Base-by-base conservation (phyloP, 495 filamentous ascomycete species). In the Hypoxylon fragiforme region DNA sequence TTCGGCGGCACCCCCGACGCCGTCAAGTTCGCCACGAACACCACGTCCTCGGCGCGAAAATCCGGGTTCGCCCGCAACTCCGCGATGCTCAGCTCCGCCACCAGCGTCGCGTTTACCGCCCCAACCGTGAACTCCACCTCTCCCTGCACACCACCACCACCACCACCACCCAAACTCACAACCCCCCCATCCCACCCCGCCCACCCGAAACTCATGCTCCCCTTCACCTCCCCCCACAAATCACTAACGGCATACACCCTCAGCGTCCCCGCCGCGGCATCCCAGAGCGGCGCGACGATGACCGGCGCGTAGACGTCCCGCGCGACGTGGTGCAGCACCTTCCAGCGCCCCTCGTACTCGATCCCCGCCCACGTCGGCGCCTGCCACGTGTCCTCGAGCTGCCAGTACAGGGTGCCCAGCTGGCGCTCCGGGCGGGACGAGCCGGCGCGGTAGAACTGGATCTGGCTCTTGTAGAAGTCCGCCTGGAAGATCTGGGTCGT, bases 311-410 rank as follows among this genome's bases (percentile, higher is more conserved):
- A 88, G 35, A 85, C 77, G 40, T 87, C 83, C 44, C 78, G 79
- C 1, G 78, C 79, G 0, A 73, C 69, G 32, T 86, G 81, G 54
- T 87, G 83, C 19, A 87, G 70, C 3, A 84, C 75, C 59, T 88
- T 87, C 83, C 83, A 86, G 3, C 85, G 73, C 1, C 84, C 84
- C 51, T 79, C 77, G 42, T 81, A 84, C 67, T 85, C 83, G 39
- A 85, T 82, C 0, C 81, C 71, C 49, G 85, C 81, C 84, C 84
- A 88, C 0, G 83, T 81, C 0, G 84, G 84, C 6, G 83, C 84
- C 60, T 84, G 81, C 84, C 84, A 87, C 59, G 86, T 81, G 66
- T 87, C 85, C 52, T 88, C 81, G 1, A 88, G 69, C 63, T 88
- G 84, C 85, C 85, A 88, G 63, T 87, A 88, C 6, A 88, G 63